Conservation (phyloP, 768 basidiomycete species). For the Lactarius hengduanensis region DNA sequence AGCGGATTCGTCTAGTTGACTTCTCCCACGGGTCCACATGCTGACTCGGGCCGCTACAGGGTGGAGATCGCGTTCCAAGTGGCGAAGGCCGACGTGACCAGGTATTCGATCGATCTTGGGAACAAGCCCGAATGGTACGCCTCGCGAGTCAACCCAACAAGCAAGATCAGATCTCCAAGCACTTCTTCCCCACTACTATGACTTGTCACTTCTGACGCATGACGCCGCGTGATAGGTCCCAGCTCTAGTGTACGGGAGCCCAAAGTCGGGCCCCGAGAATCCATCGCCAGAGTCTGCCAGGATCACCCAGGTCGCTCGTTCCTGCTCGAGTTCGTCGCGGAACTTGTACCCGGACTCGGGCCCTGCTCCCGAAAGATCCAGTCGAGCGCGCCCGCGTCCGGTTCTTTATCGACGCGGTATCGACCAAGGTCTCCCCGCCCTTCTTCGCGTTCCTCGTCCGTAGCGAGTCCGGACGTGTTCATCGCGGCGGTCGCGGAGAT, state of each 20-base stretch:
- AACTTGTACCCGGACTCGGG: no score
- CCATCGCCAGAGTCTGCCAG: slow-evolving; percentile 57
- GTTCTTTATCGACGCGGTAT: slow-evolving; percentile 55
- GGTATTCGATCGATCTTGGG: slow-evolving; percentile 53
- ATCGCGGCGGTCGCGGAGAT: slow-evolving; percentile 44
- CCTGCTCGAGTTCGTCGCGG: slow-evolving; percentile 61
- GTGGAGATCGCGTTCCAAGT: slow-evolving; percentile 61
- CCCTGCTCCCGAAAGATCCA: slow-evolving; percentile 51
- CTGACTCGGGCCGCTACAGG: slow-evolving; percentile 36
- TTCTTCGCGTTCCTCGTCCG: slow-evolving; percentile 38
- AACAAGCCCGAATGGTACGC: slow-evolving; percentile 71
- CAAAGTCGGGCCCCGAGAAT: slow-evolving; percentile 46
- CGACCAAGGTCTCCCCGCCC: slow-evolving; percentile 42
- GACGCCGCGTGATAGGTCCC: slow-evolving; percentile 45
- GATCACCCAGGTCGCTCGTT: slow-evolving; percentile 58
- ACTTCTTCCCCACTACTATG: background rate
- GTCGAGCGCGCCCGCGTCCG: slow-evolving; percentile 53
- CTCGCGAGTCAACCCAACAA: slow-evolving; percentile 56
- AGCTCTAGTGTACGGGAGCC: slow-evolving; percentile 59
- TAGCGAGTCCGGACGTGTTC: slow-evolving; percentile 39
- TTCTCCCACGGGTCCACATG: background rate
- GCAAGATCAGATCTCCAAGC: slow-evolving; percentile 48
- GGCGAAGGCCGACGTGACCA: slow-evolving; percentile 45
- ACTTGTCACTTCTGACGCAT: background rate
- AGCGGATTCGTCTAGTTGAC: slow-evolving; percentile 41